phyloP scores from a whole-genome alignment of 192 early-diverging fungal genomes.

The Coemansia sp. region DNA sequence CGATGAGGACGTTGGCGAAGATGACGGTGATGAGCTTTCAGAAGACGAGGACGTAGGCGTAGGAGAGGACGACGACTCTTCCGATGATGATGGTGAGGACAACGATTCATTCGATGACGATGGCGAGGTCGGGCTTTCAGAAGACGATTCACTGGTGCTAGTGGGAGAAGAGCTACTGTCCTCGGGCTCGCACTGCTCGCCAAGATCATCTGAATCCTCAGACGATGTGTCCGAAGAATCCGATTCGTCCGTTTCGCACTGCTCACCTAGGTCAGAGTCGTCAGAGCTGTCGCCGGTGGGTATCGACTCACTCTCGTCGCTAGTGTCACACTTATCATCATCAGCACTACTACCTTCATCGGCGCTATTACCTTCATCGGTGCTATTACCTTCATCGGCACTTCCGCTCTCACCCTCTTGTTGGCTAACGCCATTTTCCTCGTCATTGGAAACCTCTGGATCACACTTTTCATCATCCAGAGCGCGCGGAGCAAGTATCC shows the following conservation, averaged over 20 bases:
- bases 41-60: background rate
- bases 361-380: background rate
- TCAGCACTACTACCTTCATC: background rate
- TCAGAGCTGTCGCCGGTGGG: background rate
- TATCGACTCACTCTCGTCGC: background rate
- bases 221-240: background rate
- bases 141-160: background rate
- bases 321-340: background rate
- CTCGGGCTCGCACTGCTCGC: constrained; percentile 10
- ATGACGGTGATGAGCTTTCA: background rate
- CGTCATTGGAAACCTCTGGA: background rate
- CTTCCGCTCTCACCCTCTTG: background rate
- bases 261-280: background rate
- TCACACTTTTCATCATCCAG: background rate
- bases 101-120: no score
- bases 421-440: background rate
- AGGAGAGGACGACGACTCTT: background rate
- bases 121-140: background rate
- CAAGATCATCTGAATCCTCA: background rate
- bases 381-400: background rate
- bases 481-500: background rate
- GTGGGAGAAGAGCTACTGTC: background rate
- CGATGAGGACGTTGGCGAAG: background rate
- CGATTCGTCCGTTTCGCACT: background rate
- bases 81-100: background rate